Evolutionary conservation across 129 eudicot species (phyloP), one percentile per base, ranked within the genome.

Genomic region (Pseudognaphalium luteoalbum): DNA sequence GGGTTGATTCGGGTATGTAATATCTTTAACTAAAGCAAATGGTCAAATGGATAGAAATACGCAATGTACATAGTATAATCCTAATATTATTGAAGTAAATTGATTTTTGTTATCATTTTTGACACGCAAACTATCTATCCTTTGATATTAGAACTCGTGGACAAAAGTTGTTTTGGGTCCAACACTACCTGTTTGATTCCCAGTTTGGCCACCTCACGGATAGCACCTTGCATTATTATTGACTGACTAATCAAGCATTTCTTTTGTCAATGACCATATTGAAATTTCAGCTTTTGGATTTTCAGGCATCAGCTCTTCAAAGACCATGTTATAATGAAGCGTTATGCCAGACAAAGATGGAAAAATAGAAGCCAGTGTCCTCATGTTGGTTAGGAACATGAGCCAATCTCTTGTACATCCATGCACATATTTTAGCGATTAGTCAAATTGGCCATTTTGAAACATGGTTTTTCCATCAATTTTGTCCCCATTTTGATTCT

Each of bases 251-350:
- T 70, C 0, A 20, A 61, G 4, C 34, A 8, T 68, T 56, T 39
- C 8, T 52, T 56, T n/a, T 5, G 25, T 33, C 52, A n/a, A 35
- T 17, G 25, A 68, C 37, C 17, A n/a, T 54, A 57, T 68, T 56
- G 39, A 68, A 69, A 4, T 17, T 66, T 17, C 19, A 28, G 61
- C 25, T 19, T 67, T 44, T 19, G 34, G 47, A 15, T 37, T 44
- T 68, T 37, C 89, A 89, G 91, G 59, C 81, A 89, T 76, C 83
- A 66, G 56, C 88, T 89, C 57, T 89, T 89, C 70, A 41, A 52
- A 0, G 70, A 70, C 28, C 79, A 80, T 80, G 79, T 74, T 19
- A 77, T 66, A 61, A 73, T 72, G 76, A 73, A 69, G 66, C 65
- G 79, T 21, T 61, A 62, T 56, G 44, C 71, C 33, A 79, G 81